Evolutionary conservation across 2,329 filamentous ascomycete species (phyloP).

Genomic region (Aotearoamyces nothofagi): DNA sequence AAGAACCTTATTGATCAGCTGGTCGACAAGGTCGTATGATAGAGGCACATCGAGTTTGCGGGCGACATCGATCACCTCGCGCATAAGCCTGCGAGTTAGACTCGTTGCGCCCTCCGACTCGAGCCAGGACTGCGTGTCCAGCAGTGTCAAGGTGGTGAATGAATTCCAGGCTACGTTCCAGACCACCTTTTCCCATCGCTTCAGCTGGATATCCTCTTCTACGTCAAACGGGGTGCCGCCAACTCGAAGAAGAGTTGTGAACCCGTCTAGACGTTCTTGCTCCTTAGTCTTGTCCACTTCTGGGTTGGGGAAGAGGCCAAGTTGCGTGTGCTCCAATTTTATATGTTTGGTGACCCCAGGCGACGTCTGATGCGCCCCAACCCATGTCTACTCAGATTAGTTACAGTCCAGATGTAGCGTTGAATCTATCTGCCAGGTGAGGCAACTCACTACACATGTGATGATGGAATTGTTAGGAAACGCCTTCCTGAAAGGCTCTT

Average conservation of each 20-base stretch:
- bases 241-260: slow-evolving; percentile 23
- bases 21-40: slow-evolving; percentile 29
- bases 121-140: slow-evolving; percentile 35
- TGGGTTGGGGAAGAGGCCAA: slow-evolving; percentile 33
- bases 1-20: slow-evolving; percentile 31
- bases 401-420: too few species aligned
- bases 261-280: slow-evolving; percentile 22
- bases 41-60: slow-evolving; percentile 32
- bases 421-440: too few species aligned
- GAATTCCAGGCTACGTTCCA: slow-evolving; percentile 48
- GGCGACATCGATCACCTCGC: slow-evolving; percentile 40
- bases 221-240: slow-evolving; percentile 31
- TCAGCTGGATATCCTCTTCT: slow-evolving; percentile 36
- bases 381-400: slow-evolving; percentile 29
- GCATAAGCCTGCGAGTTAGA: slow-evolving; percentile 32
- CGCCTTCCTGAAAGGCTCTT: slow-evolving; percentile 31
- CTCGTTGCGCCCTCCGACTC: slow-evolving; percentile 29
- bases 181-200: slow-evolving; percentile 44
- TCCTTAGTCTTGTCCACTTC: slow-evolving; percentile 18
- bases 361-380: slow-evolving; percentile 32
- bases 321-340: slow-evolving; percentile 36
- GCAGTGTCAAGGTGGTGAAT: slow-evolving; percentile 37
- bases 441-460: slow-evolving; percentile 36
- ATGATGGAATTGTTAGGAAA: slow-evolving; percentile 38
- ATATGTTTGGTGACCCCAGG: slow-evolving; percentile 34